A percentile compares a stretch with the other conserved stretches of the same genome.
phyloP scores from a whole-genome alignment of 2,329 filamentous ascomycete species.

The Zymoseptoria tritici region DNA sequence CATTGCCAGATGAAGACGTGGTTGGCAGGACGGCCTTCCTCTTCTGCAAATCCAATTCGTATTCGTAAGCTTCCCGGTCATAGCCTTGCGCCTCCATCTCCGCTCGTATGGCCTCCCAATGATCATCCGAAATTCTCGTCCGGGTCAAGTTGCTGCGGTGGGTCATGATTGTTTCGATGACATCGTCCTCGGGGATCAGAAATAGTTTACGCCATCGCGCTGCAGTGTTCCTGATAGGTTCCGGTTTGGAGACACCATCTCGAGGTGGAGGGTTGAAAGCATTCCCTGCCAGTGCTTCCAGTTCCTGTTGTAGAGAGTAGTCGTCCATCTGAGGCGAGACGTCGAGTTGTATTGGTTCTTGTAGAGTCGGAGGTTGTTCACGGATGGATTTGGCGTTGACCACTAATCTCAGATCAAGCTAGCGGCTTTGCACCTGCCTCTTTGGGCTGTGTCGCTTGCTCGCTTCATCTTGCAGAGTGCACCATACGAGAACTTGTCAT shows the following conservation, averaged over 20 bases:
- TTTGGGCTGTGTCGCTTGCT: background rate
- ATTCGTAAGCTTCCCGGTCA: conserved; percentile 36
- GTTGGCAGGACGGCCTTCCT: conserved; percentile 20
- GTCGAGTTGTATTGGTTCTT: background rate
- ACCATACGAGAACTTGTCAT: background rate
- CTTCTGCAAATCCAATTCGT: conserved; percentile 26
- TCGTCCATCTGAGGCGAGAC: conserved; percentile 16
- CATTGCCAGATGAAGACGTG: conserved; percentile 12
- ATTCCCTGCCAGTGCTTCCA: conserved; percentile 23
- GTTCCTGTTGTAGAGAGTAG: conserved; percentile 18
- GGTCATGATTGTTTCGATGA: conserved; percentile 26
- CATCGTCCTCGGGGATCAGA: conserved; percentile 26
- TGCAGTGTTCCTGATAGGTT: conserved; percentile 23
- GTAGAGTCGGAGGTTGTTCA: background rate
- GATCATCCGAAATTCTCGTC: conserved; percentile 29
- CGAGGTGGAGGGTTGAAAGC: conserved; percentile 5
- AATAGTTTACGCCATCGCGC: conserved; percentile 33
- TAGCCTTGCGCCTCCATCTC: conserved; percentile 30
- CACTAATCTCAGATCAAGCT: background rate
- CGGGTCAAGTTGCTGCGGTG: conserved; percentile 30
- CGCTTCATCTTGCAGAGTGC: background rate
- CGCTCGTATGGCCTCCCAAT: conserved; percentile 28
- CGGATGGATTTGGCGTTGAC: background rate
- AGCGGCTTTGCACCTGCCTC: background rate
- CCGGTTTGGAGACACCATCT: conserved; percentile 1